Evolutionary conservation across 2,329 filamentous ascomycete genomes (phyloP).

Genomic region (Mycosphaerella sp.): DNA sequence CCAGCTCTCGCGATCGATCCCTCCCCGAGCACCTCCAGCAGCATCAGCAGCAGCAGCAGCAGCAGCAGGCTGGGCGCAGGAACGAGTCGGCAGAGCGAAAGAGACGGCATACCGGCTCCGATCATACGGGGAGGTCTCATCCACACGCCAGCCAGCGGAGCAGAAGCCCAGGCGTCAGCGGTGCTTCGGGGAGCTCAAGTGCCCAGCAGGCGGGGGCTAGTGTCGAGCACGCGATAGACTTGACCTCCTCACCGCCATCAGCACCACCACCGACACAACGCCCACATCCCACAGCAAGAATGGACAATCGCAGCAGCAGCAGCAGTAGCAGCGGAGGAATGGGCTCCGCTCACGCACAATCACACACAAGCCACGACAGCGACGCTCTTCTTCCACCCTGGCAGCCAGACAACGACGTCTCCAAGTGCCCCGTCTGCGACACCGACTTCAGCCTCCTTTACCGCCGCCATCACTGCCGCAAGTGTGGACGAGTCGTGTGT

Average conservation of each 20-base stretch:
- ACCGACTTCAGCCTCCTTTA: conserved; percentile 77
- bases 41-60: conserved; percentile 1
- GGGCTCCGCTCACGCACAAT: neutral
- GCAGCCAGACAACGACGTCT: conserved; percentile 82
- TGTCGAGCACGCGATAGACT: conserved; percentile 23
- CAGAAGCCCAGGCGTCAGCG: conserved; percentile 4
- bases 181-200: neutral
- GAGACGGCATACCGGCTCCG: conserved; percentile 25
- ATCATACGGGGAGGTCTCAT: conserved; percentile 23
- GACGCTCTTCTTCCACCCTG: conserved; percentile 63
- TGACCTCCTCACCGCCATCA: conserved; percentile 18
- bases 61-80: neutral
- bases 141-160: conserved; percentile 16
- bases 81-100: conserved; percentile 27
- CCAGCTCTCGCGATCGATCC: conserved; percentile 3
- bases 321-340: neutral
- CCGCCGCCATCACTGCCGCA: conserved; percentile 90
- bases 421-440: conserved; percentile 76
- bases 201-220: conserved; percentile 11
- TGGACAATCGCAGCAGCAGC: conserved; percentile 1
- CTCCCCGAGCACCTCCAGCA: neutral
- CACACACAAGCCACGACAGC: conserved; percentile 24
- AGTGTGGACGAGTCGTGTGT: conserved; percentile 91
- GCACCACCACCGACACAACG: neutral
- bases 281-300: neutral